Evolutionary conservation across 176 grass and related monocot species (phyloP).

Genomic region (Bonia amplexicaulis): DNA sequence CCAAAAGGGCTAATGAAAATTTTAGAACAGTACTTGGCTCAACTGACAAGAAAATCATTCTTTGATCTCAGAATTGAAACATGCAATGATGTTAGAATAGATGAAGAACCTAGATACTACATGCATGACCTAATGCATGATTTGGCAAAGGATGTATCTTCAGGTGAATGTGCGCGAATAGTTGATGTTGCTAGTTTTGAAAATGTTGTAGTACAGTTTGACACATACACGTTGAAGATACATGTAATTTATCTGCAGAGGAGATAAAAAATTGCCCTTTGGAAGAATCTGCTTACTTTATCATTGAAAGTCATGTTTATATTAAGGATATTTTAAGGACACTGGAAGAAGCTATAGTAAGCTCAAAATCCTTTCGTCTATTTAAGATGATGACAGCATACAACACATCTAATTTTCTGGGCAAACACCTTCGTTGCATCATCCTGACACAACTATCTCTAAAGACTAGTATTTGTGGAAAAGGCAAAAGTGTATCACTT

Average conservation of each 20-base stretch:
- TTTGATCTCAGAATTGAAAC: no score
- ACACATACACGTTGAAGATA: background rate
- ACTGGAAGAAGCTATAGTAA: background rate
- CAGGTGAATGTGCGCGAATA: slow-evolving; percentile 25
- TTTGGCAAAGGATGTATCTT: slow-evolving; percentile 27
- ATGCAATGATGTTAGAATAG: no score
- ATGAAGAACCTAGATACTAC: no score
- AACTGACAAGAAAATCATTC: no score
- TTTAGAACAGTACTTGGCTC: no score
- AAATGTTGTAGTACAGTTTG: background rate
- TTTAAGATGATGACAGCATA: accelerated
- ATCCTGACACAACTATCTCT: background rate
- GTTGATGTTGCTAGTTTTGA: background rate
- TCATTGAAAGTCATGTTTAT: background rate
- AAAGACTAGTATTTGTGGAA: accelerated
- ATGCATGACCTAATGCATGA: no score
- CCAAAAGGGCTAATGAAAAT: no score
- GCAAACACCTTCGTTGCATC: slow-evolving; percentile 28
- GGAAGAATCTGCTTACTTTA: background rate
- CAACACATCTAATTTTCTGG: background rate
- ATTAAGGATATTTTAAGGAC: background rate
- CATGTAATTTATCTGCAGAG: background rate
- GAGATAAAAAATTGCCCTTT: background rate
- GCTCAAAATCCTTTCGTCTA: slow-evolving; percentile 9
- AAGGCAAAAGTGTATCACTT: slow-evolving; percentile 30